phyloP scores from a whole-genome alignment of 345 rosid species.

The Clausena lansium region DNA sequence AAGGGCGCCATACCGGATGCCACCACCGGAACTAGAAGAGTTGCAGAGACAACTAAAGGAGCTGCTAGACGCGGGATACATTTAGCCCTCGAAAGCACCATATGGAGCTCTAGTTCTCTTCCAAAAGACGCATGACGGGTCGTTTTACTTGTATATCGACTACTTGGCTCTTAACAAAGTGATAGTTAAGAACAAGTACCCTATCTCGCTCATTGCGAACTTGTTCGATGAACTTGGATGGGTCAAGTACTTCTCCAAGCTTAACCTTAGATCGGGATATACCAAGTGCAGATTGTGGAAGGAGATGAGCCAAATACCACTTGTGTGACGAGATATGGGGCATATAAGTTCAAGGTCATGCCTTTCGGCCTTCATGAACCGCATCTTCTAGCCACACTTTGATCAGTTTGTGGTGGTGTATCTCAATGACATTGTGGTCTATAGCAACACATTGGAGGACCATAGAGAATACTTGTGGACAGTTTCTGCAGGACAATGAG shows the following conservation, averaged over 20 bases:
- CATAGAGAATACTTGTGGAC: rapidly evolving
- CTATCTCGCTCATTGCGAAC: background rate
- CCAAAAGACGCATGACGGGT: background rate
- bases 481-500: background rate
- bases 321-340: background rate
- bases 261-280: background rate
- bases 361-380: rapidly evolving
- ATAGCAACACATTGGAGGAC: background rate
- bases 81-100: too few species aligned
- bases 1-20: rapidly evolving
- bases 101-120: background rate
- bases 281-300: background rate
- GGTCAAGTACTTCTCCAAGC: background rate
- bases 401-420: background rate
- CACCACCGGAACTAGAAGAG: too few species aligned
- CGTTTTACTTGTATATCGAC: background rate
- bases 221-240: background rate
- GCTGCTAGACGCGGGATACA: too few species aligned
- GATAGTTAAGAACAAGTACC: background rate
- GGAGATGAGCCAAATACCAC: background rate
- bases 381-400: too few species aligned
- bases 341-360: background rate
- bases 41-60: too few species aligned
- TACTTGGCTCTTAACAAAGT: background rate
- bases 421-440: background rate